phyloP scores from a whole-genome alignment of 2,329 filamentous ascomycete species.

The Aureobasidium uvarum region DNA sequence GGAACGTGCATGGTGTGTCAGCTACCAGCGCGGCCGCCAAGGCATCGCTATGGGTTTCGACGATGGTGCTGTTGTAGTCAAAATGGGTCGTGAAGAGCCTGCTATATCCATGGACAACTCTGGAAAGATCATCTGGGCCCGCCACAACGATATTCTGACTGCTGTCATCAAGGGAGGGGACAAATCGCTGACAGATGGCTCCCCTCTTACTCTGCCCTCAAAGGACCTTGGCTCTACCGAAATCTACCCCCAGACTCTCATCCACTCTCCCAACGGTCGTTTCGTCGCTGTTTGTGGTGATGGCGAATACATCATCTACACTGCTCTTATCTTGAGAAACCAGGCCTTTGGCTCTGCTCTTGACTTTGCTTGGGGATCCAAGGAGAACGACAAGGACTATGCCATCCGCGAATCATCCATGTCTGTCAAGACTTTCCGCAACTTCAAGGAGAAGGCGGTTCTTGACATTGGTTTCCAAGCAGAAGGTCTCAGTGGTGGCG shows the following conservation, averaged over 20 bases:
- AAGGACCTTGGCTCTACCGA: conserved; percentile 97
- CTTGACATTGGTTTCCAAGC: conserved; percentile 94
- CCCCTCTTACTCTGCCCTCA: conserved; percentile 78
- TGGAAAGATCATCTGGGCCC: conserved; percentile 94
- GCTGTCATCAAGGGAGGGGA: conserved; percentile 92
- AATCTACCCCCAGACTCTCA: conserved; percentile 90
- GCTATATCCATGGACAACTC: conserved; percentile 96
- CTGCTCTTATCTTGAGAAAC: conserved; percentile 92
- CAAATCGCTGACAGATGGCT: conserved; percentile 78
- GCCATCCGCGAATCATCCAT: conserved; percentile 93
- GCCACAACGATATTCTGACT: conserved; percentile 91
- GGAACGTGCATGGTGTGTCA: conserved; percentile 96
- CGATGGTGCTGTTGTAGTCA: conserved; percentile 95
- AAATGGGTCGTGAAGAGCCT: conserved; percentile 95
- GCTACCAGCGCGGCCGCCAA: conserved; percentile 91
- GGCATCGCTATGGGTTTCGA: conserved; percentile 95
- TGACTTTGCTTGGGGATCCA: conserved; percentile 95
- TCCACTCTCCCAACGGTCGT: conserved; percentile 93
- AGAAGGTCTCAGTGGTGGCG: conserved; percentile 83
- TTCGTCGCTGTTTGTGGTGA: conserved; percentile 91
- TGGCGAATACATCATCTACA: conserved; percentile 99
- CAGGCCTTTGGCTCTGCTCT: conserved; percentile 94
- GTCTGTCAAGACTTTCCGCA: conserved; percentile 95
- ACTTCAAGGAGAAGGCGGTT: conserved; percentile 79
- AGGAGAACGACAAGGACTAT: conserved; percentile 98